A percentile compares a stretch with the other conserved stretches of the same genome.
Conservation (phyloP, 139 green algal species). For the Haematococcus sp. region DNA sequence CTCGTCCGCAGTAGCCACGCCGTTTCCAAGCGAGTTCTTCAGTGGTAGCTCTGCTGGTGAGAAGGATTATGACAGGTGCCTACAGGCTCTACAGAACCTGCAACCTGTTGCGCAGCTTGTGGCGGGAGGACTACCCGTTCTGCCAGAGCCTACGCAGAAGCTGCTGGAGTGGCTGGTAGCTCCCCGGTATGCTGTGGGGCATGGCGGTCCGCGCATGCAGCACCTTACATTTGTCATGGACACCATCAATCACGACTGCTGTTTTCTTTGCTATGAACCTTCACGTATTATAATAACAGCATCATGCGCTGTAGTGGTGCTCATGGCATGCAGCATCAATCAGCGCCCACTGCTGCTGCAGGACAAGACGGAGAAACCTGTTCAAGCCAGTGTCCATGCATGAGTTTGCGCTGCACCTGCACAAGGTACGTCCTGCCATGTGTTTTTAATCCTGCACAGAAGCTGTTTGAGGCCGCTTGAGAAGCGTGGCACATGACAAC, state of each 20-base stretch:
- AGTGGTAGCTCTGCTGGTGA: background rate
- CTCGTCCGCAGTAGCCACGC: conserved; percentile 21
- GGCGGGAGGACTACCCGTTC: conserved; percentile 4
- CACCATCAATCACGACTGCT: no score
- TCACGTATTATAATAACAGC: no score
- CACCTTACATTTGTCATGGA: no score
- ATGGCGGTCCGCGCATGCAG: no score
- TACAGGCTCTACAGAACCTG: conserved; percentile 6
- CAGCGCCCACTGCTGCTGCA: background rate
- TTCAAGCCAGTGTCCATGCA: no score
- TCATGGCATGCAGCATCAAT: conserved; percentile 1
- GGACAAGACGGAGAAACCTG: background rate
- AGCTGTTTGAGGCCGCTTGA: background rate
- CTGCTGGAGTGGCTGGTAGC: conserved; percentile 30
- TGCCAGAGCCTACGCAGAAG: background rate
- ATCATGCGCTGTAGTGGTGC: background rate
- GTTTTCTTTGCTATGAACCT: no score
- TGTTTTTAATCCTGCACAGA: background rate
- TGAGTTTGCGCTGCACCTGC: no score
- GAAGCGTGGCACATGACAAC: no score
- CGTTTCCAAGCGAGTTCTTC: conserved; percentile 35
- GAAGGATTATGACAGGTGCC: conserved; percentile 28
- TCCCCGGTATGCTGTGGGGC: background rate
- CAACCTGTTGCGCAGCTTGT: background rate
- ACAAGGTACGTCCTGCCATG: background rate